Percentiles rank a stretch among this genome's conserved stretches.
phyloP scores from a whole-genome alignment of 352 stramenopile genomes.

The Pythium biforme region DNA sequence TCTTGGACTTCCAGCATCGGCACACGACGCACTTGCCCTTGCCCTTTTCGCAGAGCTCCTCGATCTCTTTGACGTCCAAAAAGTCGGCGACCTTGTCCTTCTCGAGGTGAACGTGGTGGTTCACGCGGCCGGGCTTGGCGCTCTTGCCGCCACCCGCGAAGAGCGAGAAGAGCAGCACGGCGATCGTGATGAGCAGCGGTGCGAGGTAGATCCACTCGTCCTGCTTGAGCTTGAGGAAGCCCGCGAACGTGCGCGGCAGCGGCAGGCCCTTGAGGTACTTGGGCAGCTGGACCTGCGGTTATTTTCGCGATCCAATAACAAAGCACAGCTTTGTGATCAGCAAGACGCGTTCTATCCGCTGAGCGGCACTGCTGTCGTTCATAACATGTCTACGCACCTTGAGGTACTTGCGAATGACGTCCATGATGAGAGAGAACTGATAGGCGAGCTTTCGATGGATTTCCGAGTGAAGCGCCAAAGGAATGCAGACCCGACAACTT shows the following conservation, averaged over 20 bases:
- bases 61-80: constrained; percentile 62
- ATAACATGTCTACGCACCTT: constrained; percentile 38
- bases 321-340: constrained; percentile 12
- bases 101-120: constrained; percentile 64
- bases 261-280: constrained; percentile 83
- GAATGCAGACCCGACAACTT: constrained; percentile 10
- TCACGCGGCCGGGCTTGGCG: constrained; percentile 59
- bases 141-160: constrained; percentile 50
- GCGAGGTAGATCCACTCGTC: constrained; percentile 84
- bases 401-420: constrained; percentile 78
- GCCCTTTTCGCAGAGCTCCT: constrained; percentile 70
- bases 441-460: not conserved
- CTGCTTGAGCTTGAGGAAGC: constrained; percentile 84
- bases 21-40: constrained; percentile 83
- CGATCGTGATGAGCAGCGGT: constrained; percentile 77
- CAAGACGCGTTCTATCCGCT: constrained; percentile 1
- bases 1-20: constrained; percentile 90
- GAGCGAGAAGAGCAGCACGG: constrained; percentile 66
- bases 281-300: constrained; percentile 56
- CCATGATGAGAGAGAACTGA: constrained; percentile 37
- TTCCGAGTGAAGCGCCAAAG: not conserved
- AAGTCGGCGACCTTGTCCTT: constrained; percentile 85
- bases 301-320: not conserved
- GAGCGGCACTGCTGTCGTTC: not conserved
- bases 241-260: constrained; percentile 76